Evolutionary conservation across 169 alveolate genomes (phyloP).

Genomic region (Amoebophrya sp.): DNA sequence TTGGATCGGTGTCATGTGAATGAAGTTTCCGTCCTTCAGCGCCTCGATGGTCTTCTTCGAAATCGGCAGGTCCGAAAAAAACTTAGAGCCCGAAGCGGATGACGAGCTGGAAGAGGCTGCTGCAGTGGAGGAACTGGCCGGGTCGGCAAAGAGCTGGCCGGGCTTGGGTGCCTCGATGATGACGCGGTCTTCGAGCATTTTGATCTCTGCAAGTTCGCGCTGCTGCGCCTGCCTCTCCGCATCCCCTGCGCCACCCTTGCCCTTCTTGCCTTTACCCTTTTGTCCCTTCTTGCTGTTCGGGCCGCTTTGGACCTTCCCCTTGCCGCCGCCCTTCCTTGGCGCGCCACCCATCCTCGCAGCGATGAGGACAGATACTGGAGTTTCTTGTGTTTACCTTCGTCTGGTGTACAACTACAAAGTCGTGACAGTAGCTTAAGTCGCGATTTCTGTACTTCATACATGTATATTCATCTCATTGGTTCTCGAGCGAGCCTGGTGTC

Average conservation of each 20-base stretch:
- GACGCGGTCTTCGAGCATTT: background rate
- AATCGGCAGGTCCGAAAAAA: conserved; percentile 70
- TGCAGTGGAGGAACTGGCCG: background rate
- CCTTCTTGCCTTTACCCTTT: background rate
- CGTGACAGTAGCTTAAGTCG: too few relatives aligned
- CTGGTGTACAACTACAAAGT: too few relatives aligned
- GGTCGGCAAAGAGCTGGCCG: background rate
- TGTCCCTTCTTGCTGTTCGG: background rate
- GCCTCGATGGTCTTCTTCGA: conserved; percentile 58
- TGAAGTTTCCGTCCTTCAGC: conserved; percentile 50
- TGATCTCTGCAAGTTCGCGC: background rate
- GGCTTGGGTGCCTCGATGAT: background rate
- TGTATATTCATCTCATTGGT: too few relatives aligned
- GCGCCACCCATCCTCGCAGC: too few relatives aligned
- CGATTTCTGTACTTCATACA: too few relatives aligned
- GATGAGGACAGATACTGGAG: too few relatives aligned
- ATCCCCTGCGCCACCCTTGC: too few relatives aligned
- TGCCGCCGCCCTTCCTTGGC: background rate
- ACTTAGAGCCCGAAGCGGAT: too few relatives aligned
- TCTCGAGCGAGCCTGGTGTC: too few relatives aligned
- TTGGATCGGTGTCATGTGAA: conserved; percentile 71
- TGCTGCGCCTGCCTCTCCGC: too few relatives aligned
- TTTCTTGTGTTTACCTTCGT: too few relatives aligned
- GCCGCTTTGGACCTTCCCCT: background rate
- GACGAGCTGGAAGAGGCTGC: too few relatives aligned